Evolutionary conservation across 2,329 filamentous ascomycete genomes (phyloP).

Genomic region (Gyromitra esculenta): DNA sequence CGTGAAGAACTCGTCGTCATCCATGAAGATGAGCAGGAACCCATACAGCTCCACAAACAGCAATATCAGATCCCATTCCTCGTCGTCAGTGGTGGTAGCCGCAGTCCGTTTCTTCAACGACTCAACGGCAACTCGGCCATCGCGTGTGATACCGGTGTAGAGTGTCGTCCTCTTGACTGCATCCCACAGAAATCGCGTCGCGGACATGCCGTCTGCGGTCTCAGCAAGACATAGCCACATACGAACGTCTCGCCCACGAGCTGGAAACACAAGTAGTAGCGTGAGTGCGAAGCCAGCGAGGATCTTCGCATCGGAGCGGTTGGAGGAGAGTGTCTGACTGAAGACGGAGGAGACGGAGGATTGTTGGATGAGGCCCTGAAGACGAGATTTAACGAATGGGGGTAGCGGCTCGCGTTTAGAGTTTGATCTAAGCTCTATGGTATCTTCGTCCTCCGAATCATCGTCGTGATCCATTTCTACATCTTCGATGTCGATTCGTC

Average conservation of each 20-base stretch:
- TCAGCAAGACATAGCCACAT: constrained; percentile 91
- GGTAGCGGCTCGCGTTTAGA: constrained; percentile 60
- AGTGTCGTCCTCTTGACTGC: constrained; percentile 68
- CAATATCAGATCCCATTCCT: constrained; percentile 88
- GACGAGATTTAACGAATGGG: constrained; percentile 71
- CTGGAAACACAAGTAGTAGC: constrained; percentile 84
- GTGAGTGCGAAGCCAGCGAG: constrained; percentile 88
- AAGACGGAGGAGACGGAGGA: constrained; percentile 75
- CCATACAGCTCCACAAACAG: constrained; percentile 94
- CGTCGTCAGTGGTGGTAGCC: constrained; percentile 55
- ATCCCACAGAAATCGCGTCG: constrained; percentile 87
- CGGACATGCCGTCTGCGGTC: constrained; percentile 68
- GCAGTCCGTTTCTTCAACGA: constrained; percentile 60
- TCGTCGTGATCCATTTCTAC: constrained; percentile 46
- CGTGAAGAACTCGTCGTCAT: constrained; percentile 93
- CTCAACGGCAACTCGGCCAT: constrained; percentile 69
- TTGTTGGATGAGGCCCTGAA: constrained; percentile 77
- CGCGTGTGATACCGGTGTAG: constrained; percentile 68
- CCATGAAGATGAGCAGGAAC: constrained; percentile 89
- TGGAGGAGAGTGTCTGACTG: constrained; percentile 60
- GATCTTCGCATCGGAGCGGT: constrained; percentile 72
- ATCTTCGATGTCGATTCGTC: constrained; percentile 61
- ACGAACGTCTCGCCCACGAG: constrained; percentile 83
- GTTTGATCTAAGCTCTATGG: constrained; percentile 55
- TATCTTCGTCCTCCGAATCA: constrained; percentile 58